A percentile compares a stretch with the other conserved stretches of the same genome.
phyloP scores from a whole-genome alignment of 2,329 filamentous ascomycete genomes.

The Paraphoma sp. region DNA sequence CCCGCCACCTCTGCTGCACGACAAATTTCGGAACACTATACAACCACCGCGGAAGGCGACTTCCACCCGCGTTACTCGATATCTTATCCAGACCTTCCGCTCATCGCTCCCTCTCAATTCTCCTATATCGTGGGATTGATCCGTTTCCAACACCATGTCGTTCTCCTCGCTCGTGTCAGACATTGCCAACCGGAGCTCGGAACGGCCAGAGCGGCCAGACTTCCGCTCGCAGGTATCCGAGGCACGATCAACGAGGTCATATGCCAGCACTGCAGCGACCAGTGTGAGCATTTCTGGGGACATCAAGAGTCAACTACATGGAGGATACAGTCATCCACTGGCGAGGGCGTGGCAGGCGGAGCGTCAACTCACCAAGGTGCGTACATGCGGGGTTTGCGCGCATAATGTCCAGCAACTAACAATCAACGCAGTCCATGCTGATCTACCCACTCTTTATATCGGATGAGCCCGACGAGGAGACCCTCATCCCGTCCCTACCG shows the following conservation, averaged over 20 bases:
- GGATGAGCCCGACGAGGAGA: conserved; percentile 91
- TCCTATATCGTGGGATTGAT: neutral
- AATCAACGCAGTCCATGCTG: conserved; percentile 79
- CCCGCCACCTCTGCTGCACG: conserved; percentile 13
- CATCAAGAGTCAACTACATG: conserved; percentile 59
- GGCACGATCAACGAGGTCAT: conserved; percentile 55
- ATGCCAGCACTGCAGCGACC: conserved; percentile 60
- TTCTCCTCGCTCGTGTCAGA: conserved; percentile 61
- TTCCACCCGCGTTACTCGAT: neutral
- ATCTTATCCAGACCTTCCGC: neutral
- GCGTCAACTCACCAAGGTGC: conserved; percentile 58
- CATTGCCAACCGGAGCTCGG: conserved; percentile 56
- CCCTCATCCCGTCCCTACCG: conserved; percentile 86
- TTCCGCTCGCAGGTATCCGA: conserved; percentile 55
- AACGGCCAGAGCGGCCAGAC: conserved; percentile 45
- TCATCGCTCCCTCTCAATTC: too few species aligned
- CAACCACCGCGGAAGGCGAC: conserved; percentile 4
- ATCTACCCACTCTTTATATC: conserved; percentile 98
- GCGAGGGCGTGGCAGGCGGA: conserved; percentile 61
- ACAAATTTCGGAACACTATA: conserved; percentile 4
- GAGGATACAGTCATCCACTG: conserved; percentile 60
- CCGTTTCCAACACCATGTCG: conserved; percentile 48
- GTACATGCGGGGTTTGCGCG: conserved; percentile 8
- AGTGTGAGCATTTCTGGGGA: conserved; percentile 60
- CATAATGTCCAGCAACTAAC: conserved; percentile 22